A percentile compares a stretch with the other conserved stretches of the same genome.
Evolutionary conservation across 768 basidiomycete genomes (phyloP).

Genomic region (Sporobolomyces roseus): DNA sequence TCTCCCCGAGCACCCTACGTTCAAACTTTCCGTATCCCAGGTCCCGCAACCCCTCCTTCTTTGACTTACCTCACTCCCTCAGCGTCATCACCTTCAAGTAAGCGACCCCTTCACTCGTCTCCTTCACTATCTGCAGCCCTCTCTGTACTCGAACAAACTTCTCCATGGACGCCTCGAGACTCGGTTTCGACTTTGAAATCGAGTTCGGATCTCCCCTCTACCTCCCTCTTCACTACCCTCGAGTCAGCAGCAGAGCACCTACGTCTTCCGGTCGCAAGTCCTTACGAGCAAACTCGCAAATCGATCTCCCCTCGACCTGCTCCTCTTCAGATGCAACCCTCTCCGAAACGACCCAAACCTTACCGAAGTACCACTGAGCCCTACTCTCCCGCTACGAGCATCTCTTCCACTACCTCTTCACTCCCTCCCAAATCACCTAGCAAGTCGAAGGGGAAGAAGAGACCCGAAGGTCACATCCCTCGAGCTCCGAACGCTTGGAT

Average conservation of each 20-base stretch:
- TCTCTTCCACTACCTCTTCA: neutral
- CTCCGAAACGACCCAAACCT: neutral
- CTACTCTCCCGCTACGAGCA: neutral
- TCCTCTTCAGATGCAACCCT: neutral
- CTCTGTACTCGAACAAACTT: neutral
- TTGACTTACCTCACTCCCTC: neutral
- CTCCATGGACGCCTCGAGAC: neutral
- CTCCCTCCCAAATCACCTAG: neutral
- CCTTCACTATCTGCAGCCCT: slow-evolving; percentile 4
- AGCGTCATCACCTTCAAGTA: neutral
- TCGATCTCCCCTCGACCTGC: neutral
- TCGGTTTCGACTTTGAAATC: neutral
- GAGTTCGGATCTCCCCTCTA: neutral
- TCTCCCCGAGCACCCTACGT: neutral
- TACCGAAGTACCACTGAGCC: slow-evolving; percentile 2
- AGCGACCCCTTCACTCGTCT: neutral
- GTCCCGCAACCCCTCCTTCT: neutral
- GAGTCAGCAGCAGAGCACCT: slow-evolving; percentile 1
- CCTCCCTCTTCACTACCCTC: slow-evolving; percentile 4
- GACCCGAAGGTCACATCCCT: slow-evolving; percentile 9
- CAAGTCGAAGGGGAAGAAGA: slow-evolving; percentile 2
- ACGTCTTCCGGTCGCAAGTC: too few species aligned
- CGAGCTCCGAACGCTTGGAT: slow-evolving; percentile 20
- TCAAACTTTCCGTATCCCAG: neutral
- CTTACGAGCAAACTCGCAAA: too few species aligned